These are phyloP conservation scores for cucumber (Cucumis sativus) DNA, from an alignment of 306 rosid species.

Conservation along the genomic window Cucumber_9930_V3 NC_026660.2:18860001-18860500, in stretches of 20 bases:
- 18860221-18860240: too few species aligned
- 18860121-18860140: neutral
- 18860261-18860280: too few species aligned
- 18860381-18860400: constrained; percentile 1
- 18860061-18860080: neutral
- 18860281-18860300: neutral
- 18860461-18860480: neutral
- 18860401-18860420: neutral
- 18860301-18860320: neutral
- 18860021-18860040: neutral
- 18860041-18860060: neutral
- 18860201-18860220: too few species aligned
- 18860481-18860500: neutral
- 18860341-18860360: too few species aligned
- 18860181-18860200: too few species aligned
- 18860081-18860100: constrained; percentile 7
- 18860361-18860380: neutral
- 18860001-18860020: neutral
- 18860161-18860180: neutral
- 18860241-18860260: too few species aligned
- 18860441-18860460: neutral
- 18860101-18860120: neutral
- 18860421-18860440: neutral
- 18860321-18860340: too few species aligned
- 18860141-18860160: constrained; percentile 5